Evolutionary conservation across 352 stramenopile species (phyloP).

Genomic region (Globisporangium echinulatum): DNA sequence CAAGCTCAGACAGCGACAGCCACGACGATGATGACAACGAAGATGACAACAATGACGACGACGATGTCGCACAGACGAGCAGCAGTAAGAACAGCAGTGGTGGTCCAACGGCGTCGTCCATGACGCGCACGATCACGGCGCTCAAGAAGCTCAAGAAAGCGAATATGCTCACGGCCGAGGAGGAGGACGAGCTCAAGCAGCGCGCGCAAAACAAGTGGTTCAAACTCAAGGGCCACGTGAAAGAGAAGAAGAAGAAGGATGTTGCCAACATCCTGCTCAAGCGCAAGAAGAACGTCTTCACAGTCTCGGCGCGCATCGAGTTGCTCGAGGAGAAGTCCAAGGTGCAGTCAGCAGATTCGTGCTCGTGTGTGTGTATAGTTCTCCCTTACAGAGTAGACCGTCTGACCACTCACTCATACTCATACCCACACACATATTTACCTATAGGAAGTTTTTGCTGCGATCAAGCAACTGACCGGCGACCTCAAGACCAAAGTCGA

Average conservation of each 20-base stretch:
- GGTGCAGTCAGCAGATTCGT: conserved; percentile 1
- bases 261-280: conserved; percentile 68
- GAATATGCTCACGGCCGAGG: conserved; percentile 49
- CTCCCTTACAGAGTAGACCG: neutral
- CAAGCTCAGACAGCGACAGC: conserved; percentile 1
- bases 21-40: neutral
- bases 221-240: conserved; percentile 61
- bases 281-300: conserved; percentile 79
- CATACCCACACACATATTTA: neutral
- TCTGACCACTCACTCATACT: neutral
- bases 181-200: conserved; percentile 55
- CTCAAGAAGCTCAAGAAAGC: conserved; percentile 63
- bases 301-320: conserved; percentile 64
- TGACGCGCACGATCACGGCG: conserved; percentile 49
- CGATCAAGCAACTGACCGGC: conserved; percentile 52
- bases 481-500: conserved; percentile 58
- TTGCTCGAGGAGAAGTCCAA: conserved; percentile 66
- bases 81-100: neutral
- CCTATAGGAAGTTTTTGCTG: conserved; percentile 41
- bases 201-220: conserved; percentile 65
- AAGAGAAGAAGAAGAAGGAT: conserved; percentile 75
- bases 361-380: no score
- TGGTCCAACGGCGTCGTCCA: conserved; percentile 22
- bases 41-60: neutral
- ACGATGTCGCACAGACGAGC: neutral